phyloP scores from a whole-genome alignment of 306 rosid genomes.

The Ormosia semicastrata region DNA sequence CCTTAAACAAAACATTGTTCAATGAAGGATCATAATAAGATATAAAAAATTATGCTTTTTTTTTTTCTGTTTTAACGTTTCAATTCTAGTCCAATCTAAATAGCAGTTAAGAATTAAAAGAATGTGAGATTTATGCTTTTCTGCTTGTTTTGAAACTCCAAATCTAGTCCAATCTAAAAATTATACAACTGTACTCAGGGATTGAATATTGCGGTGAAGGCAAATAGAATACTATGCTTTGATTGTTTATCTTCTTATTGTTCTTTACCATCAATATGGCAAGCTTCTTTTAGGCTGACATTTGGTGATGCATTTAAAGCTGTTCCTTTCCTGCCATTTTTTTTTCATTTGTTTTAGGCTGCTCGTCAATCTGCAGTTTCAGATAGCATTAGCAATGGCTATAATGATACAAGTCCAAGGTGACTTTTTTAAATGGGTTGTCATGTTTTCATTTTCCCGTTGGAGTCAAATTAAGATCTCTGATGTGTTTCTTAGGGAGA shows the following conservation, averaged over 20 bases:
- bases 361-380: slow-evolving; percentile 42
- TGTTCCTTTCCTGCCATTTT: neutral
- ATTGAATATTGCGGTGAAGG: neutral
- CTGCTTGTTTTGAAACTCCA: neutral
- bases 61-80: too few species aligned
- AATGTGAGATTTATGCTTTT: too few species aligned
- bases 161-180: neutral
- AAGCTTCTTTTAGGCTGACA: neutral
- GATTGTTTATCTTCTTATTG: neutral
- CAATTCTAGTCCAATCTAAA: too few species aligned
- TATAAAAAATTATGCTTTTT: too few species aligned
- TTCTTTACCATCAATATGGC: neutral
- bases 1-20: too few species aligned
- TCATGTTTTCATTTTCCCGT: neutral
- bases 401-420: slow-evolving; percentile 53
- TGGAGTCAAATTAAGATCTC: too few species aligned
- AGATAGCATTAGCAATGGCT: slow-evolving; percentile 42
- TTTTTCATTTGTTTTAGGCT: slow-evolving; percentile 31
- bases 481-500: neutral
- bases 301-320: neutral
- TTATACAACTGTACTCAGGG: neutral
- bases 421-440: slow-evolving; percentile 11
- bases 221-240: neutral
- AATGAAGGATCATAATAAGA: too few species aligned
- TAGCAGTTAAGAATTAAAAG: too few species aligned